Conservation (phyloP, 805 yeast genomes). For the Vanderwaltozyma verrucispora region DNA sequence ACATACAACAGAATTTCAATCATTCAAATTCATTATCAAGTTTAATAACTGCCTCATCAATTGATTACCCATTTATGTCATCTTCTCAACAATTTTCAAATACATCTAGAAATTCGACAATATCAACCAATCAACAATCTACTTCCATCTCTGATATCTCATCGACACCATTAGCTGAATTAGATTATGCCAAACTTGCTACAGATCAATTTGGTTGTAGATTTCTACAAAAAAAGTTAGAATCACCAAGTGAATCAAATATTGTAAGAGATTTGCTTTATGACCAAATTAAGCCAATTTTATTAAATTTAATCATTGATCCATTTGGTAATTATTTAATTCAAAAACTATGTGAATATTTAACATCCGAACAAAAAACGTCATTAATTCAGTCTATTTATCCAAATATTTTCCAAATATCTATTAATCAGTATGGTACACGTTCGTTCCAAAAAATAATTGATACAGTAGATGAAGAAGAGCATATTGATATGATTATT, state of each 20-base stretch:
- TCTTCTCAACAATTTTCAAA: background rate
- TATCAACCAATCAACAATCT: background rate
- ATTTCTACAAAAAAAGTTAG: slow-evolving; percentile 61
- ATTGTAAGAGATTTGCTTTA: slow-evolving; percentile 48
- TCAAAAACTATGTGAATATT: slow-evolving; percentile 56
- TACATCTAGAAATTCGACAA: background rate
- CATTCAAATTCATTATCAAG: too few species aligned
- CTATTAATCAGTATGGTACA: slow-evolving; percentile 75
- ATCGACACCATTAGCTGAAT: slow-evolving; percentile 18
- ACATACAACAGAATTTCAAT: too few species aligned
- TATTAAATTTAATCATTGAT: slow-evolving; percentile 60
- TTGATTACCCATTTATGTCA: too few species aligned
- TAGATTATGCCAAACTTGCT: slow-evolving; percentile 53
- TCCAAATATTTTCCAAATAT: slow-evolving; percentile 46
- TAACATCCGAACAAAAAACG: slow-evolving; percentile 47
- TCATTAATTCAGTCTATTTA: slow-evolving; percentile 46
- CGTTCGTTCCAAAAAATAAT: slow-evolving; percentile 72
- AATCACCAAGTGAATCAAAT: slow-evolving; percentile 36
- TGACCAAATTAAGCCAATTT: slow-evolving; percentile 43
- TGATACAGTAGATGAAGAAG: slow-evolving; percentile 46
- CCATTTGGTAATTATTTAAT: slow-evolving; percentile 76
- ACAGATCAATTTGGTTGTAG: slow-evolving; percentile 79
- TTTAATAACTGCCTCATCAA: too few species aligned
- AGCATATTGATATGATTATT: slow-evolving; percentile 43
- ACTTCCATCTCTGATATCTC: slow-evolving; percentile 4